These are phyloP conservation scores for Yamadazyma philogaea DNA, from an alignment of 805 yeast genomes.

Conservation along the genomic window DNA sequence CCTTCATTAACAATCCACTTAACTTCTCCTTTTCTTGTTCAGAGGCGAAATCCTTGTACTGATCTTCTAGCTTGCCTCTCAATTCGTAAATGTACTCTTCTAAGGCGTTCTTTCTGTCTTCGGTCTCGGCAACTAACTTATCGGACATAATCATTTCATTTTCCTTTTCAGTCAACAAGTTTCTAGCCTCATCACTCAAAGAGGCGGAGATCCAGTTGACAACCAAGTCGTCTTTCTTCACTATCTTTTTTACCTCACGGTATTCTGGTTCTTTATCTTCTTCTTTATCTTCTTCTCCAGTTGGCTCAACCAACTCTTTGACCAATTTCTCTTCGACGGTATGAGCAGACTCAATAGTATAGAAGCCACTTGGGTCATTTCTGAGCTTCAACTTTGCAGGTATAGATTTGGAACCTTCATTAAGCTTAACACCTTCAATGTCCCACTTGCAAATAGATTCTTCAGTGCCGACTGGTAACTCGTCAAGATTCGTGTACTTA, in stretches of 20 bases:
- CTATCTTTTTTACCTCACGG: slow-evolving; percentile 87
- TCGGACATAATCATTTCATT: slow-evolving; percentile 81
- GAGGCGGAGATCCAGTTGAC: slow-evolving; percentile 63
- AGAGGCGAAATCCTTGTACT: slow-evolving; percentile 81
- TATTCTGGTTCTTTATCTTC: slow-evolving; percentile 80
- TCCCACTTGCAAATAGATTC: slow-evolving; percentile 79
- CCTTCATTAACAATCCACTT: slow-evolving; percentile 65
- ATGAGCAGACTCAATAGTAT: slow-evolving; percentile 90
- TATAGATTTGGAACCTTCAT: slow-evolving; percentile 71
- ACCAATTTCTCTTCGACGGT: slow-evolving; percentile 88
- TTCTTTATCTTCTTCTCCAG: slow-evolving; percentile 38
- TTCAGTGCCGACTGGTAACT: slow-evolving; percentile 68
- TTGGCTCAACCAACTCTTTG: slow-evolving; percentile 77
- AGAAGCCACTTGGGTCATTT: slow-evolving; percentile 95
- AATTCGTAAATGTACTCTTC: slow-evolving; percentile 98
- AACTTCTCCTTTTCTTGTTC: slow-evolving; percentile 86
- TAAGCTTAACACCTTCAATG: slow-evolving; percentile 77
- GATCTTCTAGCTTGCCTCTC: slow-evolving; percentile 94
- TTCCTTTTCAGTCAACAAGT: slow-evolving; percentile 75
- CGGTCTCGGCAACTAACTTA: slow-evolving; percentile 96
- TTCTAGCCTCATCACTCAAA: slow-evolving; percentile 53
- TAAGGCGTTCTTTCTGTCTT: slow-evolving; percentile 95
- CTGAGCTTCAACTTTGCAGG: slow-evolving; percentile 92
- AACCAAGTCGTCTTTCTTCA: slow-evolving; percentile 78
- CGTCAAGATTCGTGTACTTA: slow-evolving; percentile 70